These are phyloP conservation scores for Colletotrichum caudatum DNA, from an alignment of 2,329 filamentous ascomycete species.

Conservation along the genomic window DNA sequence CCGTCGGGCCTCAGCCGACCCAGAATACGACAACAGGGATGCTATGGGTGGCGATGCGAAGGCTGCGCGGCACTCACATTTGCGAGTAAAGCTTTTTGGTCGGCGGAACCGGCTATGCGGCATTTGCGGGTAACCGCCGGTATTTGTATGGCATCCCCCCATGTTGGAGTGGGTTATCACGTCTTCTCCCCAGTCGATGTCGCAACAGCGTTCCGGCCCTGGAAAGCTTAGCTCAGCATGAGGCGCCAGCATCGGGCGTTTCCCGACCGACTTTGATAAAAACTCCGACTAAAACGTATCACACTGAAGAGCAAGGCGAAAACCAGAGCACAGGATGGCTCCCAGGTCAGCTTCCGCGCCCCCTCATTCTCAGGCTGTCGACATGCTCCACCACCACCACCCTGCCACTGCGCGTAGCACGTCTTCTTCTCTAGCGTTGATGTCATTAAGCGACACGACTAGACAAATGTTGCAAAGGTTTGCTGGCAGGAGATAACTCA, in stretches of 20 bases:
- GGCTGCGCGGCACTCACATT: neutral
- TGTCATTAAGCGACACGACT: slow-evolving; percentile 24
- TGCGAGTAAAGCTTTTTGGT: neutral
- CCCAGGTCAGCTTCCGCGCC: neutral
- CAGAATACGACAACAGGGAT: neutral
- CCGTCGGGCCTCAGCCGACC: neutral
- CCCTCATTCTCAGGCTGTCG: neutral
- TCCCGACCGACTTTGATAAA: neutral
- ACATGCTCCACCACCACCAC: neutral
- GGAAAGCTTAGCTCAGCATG: neutral
- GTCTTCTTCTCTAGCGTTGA: slow-evolving; percentile 28
- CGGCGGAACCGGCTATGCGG: neutral
- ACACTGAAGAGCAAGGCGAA: neutral
- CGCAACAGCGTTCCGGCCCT: neutral
- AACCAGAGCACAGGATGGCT: neutral
- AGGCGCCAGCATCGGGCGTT: neutral
- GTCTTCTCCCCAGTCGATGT: slow-evolving; percentile 33
- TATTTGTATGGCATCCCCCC: neutral
- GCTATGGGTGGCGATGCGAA: neutral
- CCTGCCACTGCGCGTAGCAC: slow-evolving; percentile 11
- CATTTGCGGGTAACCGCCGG: neutral
- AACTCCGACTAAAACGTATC: neutral
- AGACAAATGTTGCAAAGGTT: neutral
- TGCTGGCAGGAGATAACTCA: too few species aligned
- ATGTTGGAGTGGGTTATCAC: slow-evolving; percentile 10